Base-by-base conservation (phyloP, 78 protist species). In the Guillardia theta region DNA sequence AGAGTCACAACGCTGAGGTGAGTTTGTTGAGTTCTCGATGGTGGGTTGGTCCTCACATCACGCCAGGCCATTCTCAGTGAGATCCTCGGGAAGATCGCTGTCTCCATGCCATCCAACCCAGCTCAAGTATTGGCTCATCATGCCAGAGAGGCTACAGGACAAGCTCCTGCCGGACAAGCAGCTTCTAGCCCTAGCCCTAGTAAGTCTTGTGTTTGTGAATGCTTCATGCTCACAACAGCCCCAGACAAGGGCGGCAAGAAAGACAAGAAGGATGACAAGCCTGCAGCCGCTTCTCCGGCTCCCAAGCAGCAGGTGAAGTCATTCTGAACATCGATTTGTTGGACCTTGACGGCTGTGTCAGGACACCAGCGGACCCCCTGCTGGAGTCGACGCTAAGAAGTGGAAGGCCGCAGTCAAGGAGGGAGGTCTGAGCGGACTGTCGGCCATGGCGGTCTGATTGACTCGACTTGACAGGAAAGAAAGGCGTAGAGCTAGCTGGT, bases 331-430 rank as follows among this genome's bases (percentile, higher is more conserved):
- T n/a, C n/a, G n/a, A n/a, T n/a, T n/a, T n/a, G n/a, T n/a, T n/a
- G n/a, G n/a, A n/a, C n/a, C n/a, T n/a, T n/a, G n/a, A n/a, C n/a
- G n/a, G n/a, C n/a, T n/a, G n/a, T n/a, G n/a, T n/a, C n/a, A n/a
- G n/a, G n/a, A n/a, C n/a, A n/a, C n/a, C n/a, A n/a, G n/a, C n/a
- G 90, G 45, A 22, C 33, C 33, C 33, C 90, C 90, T n/a, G 90
- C 90, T 18, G 90, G 90, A 6, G 45, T 37, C 15, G 90, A 78
- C 90, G 48, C 45, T 6, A 78, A 78, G 48, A 78, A 78, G 39
- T 78, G 90, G 90, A 78, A 78, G 90, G 90, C 48, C 12, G 90
- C 90, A 30, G 90, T 78, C 37, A 78, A 78, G 90, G 90, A 78
- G 90, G 90, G 90, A 10, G 90, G n/a, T n/a, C n/a, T n/a, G n/a